Evolutionary conservation across 1,284 basidiomycete genomes (phyloP).

Genomic region (Marasmius tenuissimus): DNA sequence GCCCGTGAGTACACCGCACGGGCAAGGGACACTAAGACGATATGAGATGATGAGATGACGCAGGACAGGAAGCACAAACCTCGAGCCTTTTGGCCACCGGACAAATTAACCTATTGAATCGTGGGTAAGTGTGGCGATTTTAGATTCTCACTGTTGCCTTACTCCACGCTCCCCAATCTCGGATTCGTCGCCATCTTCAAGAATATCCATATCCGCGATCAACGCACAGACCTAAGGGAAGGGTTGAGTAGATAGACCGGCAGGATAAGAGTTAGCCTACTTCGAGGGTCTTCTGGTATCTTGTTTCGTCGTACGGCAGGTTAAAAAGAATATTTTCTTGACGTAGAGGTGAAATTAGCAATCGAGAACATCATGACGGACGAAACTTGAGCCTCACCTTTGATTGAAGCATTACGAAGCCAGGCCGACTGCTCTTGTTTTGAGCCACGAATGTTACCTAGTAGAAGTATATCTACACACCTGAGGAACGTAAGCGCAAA

Average conservation of each 20-base stretch:
- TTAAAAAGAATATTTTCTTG: slow-evolving; percentile 92
- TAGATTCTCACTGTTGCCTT: slow-evolving; percentile 18
- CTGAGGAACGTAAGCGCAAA: slow-evolving; percentile 94
- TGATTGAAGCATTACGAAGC: slow-evolving; percentile 92
- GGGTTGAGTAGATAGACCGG: neutral
- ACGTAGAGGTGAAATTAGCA: neutral
- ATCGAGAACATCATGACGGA: no score
- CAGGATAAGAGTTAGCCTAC: slow-evolving; percentile 24
- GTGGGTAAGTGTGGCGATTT: slow-evolving; percentile 5
- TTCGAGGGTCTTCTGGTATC: slow-evolving; percentile 79
- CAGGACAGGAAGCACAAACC: slow-evolving; percentile 38
- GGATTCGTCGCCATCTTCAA: slow-evolving; percentile 93
- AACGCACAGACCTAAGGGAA: slow-evolving; percentile 39
- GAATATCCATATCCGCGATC: slow-evolving; percentile 80
- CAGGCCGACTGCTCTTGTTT: slow-evolving; percentile 54
- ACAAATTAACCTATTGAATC: slow-evolving; percentile 70
- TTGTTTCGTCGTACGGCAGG: slow-evolving; percentile 74
- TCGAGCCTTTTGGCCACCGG: slow-evolving; percentile 94
- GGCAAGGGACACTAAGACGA: slow-evolving; percentile 73
- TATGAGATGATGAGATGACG: neutral
- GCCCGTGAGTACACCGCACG: slow-evolving; percentile 94
- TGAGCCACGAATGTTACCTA: slow-evolving; percentile 3
- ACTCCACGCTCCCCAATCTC: slow-evolving; percentile 88
- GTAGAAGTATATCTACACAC: slow-evolving; percentile 28
- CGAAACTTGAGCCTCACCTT: slow-evolving; percentile 43